These are phyloP conservation scores for Phaseolus coccineus DNA, from an alignment of 331 rosid genomes.

Conservation along the genomic window DNA sequence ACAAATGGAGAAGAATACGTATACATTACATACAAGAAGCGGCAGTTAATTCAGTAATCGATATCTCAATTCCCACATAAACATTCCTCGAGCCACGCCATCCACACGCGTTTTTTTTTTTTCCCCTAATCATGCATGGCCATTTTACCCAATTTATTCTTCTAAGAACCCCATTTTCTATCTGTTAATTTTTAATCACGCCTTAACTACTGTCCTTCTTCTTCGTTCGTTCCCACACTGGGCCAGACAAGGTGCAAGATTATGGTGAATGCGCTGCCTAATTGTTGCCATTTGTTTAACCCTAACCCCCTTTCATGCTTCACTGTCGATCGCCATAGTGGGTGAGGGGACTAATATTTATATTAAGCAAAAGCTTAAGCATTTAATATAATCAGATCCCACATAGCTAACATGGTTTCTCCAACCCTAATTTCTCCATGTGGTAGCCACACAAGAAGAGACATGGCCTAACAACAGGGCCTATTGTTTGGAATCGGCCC, in stretches of 20 bases:
- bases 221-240: conserved; percentile 49
- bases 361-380: conserved; percentile 13
- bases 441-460: conserved; percentile 54
- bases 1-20: conserved; percentile 12
- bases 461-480: conserved; percentile 56
- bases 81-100: conserved; percentile 73
- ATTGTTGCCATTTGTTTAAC: conserved; percentile 46
- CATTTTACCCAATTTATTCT: conserved; percentile 39
- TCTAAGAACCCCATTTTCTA: conserved; percentile 49
- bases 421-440: conserved; percentile 52
- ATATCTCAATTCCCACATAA: conserved; percentile 28
- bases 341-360: conserved; percentile 7
- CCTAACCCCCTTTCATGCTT: conserved; percentile 47
- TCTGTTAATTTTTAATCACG: conserved; percentile 57
- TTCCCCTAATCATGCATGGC: conserved; percentile 29
- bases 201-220: conserved; percentile 43
- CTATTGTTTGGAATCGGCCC: conserved; percentile 65
- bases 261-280: conserved; percentile 62
- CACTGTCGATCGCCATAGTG: conserved; percentile 28
- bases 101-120: conserved; percentile 34
- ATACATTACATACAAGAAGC: neutral
- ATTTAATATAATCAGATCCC: conserved; percentile 31
- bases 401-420: conserved; percentile 33
- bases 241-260: conserved; percentile 57
- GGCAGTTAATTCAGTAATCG: conserved; percentile 29